Conservation (phyloP, 2,329 filamentous ascomycete species). For the Pseudopithomyces chartarum region DNA sequence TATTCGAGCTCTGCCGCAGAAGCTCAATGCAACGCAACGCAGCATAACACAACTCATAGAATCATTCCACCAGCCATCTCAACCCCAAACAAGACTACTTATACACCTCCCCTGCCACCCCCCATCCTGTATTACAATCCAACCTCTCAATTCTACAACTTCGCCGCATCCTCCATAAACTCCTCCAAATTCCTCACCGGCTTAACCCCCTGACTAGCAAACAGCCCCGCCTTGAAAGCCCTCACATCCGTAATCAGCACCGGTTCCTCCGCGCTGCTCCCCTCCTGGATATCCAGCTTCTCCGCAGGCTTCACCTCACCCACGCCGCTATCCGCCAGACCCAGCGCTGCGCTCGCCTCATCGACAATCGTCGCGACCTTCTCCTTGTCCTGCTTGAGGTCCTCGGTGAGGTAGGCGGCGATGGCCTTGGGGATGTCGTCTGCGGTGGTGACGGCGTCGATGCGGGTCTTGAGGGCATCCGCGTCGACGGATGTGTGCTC, state of each 20-base stretch:
- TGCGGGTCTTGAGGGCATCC: conserved; percentile 48
- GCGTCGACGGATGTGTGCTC: conserved; percentile 53
- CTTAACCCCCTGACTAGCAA: conserved; percentile 72
- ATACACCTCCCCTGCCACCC: not conserved
- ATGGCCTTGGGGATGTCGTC: conserved; percentile 57
- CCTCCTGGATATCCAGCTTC: conserved; percentile 28
- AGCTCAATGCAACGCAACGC: no score
- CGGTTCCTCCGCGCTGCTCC: conserved; percentile 44
- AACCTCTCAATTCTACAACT: conserved; percentile 60
- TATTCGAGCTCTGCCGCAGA: no score
- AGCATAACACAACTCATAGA: no score
- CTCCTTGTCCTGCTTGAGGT: conserved; percentile 54
- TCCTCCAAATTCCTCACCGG: conserved; percentile 77
- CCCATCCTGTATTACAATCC: not conserved
- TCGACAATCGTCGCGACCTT: conserved; percentile 56
- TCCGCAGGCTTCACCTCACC: conserved; percentile 50
- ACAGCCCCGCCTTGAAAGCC: conserved; percentile 77
- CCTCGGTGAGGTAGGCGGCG: conserved; percentile 51
- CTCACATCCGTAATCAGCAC: conserved; percentile 77
- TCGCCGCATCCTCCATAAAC: conserved; percentile 84
- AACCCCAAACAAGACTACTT: not conserved
- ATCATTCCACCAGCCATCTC: not conserved
- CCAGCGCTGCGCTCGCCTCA: conserved; percentile 56
- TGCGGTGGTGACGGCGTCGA: conserved; percentile 54
- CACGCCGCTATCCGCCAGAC: conserved; percentile 35